Base-by-base conservation (phyloP, 1,139 yeast species). In the Sugiyamaella pinicola region DNA sequence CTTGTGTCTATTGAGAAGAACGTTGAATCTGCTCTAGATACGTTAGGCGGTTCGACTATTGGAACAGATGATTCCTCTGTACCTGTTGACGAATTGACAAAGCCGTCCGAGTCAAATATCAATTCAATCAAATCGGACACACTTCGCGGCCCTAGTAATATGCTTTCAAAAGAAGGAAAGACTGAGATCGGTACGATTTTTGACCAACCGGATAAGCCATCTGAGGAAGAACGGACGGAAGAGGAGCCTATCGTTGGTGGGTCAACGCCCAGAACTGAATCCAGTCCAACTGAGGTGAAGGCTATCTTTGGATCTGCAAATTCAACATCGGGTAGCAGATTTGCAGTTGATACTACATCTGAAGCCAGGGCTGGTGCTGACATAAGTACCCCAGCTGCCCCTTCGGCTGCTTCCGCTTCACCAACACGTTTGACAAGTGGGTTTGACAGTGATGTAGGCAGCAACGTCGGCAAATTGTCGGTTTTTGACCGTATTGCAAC, bases 1-100 rank as follows among this genome's bases (percentile, higher is more conserved):
- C 10, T n/a, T 26, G 31, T 3, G n/a, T n/a, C 8, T 24, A 24
- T 24, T 24, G 28, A 24, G 8, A 24, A 24, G 28, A 9, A 26
- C 12, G 31, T n/a, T 4, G 10, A 47, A 19, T 39, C 52, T 22
- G 43, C 44, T 4, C 39, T 42, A 29, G 49, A 42, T n/a, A 40
- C 34, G 21, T 28, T 39, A 24, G 28, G 28, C 6, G 28, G 28
- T 24, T 24, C 28, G 28, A 24, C 28, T 24, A 6, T 24, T 6
- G 28, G 6, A 6, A 24, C 6, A 9, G 28, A 24, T 6, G 9
- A 24, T 9, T 9, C 28, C 28, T 24, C 28, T 24, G 6, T 9
- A 24, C 8, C 28, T 24, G 28, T 24, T 24, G 28, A 24, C 6
- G 28, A 24, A n/a, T n/a, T n/a, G 28, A 9, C 9, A 24, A 24